phyloP scores from a whole-genome alignment of 306 rosid genomes.

The Corylus avellana region DNA sequence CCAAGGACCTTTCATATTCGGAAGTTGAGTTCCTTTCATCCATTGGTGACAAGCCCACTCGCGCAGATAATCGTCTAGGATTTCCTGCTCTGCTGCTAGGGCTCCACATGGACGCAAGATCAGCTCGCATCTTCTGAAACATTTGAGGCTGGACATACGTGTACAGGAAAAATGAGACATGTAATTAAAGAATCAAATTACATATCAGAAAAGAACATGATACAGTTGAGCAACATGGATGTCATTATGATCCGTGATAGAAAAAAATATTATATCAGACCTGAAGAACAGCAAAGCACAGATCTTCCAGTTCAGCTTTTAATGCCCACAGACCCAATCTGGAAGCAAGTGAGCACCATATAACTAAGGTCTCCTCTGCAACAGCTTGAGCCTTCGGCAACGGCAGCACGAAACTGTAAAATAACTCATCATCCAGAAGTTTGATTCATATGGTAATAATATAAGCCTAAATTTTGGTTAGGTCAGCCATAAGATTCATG shows the following conservation, averaged over 20 bases:
- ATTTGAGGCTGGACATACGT: slow-evolving; percentile 72
- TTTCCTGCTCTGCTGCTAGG: slow-evolving; percentile 60
- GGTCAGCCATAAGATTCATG: slow-evolving; percentile 15
- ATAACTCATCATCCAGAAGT: slow-evolving; percentile 26
- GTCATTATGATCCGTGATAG: slow-evolving; percentile 13
- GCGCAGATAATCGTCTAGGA: slow-evolving; percentile 48
- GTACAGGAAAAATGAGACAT: slow-evolving; percentile 29
- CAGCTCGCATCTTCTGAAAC: slow-evolving; percentile 79
- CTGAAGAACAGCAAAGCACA: slow-evolving; percentile 95
- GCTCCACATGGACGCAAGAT: slow-evolving; percentile 93
- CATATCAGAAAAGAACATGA: not conserved
- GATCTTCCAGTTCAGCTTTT: slow-evolving; percentile 95
- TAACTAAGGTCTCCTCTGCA: slow-evolving; percentile 87
- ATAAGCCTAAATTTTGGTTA: slow-evolving; percentile 14
- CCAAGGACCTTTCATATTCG: slow-evolving; percentile 40
- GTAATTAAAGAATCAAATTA: slow-evolving; percentile 1
- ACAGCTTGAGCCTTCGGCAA: slow-evolving; percentile 89
- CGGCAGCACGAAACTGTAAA: slow-evolving; percentile 79
- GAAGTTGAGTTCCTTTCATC: slow-evolving; percentile 42
- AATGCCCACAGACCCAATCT: slow-evolving; percentile 94
- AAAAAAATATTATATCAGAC: slow-evolving; percentile 40
- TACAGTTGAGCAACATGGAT: slow-evolving; percentile 1
- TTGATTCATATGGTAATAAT: slow-evolving; percentile 19
- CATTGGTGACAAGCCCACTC: slow-evolving; percentile 43
- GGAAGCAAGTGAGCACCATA: slow-evolving; percentile 98